These are phyloP conservation scores for Ettlia oleoabundans DNA, from an alignment of 139 green algal genomes.

Conservation along the genomic window DNA sequence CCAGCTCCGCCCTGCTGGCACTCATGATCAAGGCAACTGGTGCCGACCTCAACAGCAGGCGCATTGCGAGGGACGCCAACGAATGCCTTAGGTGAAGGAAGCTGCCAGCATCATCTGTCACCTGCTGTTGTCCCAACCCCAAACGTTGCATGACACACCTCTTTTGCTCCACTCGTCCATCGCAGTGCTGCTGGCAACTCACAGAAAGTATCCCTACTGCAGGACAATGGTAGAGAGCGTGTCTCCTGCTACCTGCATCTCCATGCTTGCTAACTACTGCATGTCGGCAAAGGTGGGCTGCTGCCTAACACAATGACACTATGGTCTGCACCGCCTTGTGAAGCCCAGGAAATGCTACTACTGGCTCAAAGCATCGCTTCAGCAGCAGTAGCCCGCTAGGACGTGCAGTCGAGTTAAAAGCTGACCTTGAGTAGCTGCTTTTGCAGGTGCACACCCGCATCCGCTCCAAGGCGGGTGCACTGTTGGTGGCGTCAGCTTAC, in stretches of 20 bases:
- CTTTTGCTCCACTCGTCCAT: too few relatives aligned
- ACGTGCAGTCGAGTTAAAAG: neutral
- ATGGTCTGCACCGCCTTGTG: neutral
- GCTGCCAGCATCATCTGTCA: too few relatives aligned
- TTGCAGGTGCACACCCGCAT: neutral
- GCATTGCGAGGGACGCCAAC: constrained; percentile 14
- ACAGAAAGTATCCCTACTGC: neutral
- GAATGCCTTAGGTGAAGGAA: constrained; percentile 18
- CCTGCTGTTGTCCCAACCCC: too few relatives aligned
- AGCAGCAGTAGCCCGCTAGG: too few relatives aligned
- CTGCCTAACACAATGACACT: too few relatives aligned
- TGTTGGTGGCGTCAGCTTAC: neutral
- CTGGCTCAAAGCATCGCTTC: neutral
- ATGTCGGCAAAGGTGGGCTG: neutral
- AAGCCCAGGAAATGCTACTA: neutral
- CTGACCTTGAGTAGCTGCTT: too few relatives aligned
- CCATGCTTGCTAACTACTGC: neutral
- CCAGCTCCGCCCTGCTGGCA: constrained; percentile 8
- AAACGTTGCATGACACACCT: too few relatives aligned
- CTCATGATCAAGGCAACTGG: constrained; percentile 23
- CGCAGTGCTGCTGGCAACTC: too few relatives aligned
- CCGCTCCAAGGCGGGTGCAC: neutral
- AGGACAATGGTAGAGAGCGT: constrained; percentile 10
- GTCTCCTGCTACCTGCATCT: neutral
- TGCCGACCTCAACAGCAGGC: constrained; percentile 5